A percentile compares a stretch with the other conserved stretches of the same genome.
Conservation (phyloP, 495 filamentous ascomycete genomes). For the Chaetomium cochliodes region DNA sequence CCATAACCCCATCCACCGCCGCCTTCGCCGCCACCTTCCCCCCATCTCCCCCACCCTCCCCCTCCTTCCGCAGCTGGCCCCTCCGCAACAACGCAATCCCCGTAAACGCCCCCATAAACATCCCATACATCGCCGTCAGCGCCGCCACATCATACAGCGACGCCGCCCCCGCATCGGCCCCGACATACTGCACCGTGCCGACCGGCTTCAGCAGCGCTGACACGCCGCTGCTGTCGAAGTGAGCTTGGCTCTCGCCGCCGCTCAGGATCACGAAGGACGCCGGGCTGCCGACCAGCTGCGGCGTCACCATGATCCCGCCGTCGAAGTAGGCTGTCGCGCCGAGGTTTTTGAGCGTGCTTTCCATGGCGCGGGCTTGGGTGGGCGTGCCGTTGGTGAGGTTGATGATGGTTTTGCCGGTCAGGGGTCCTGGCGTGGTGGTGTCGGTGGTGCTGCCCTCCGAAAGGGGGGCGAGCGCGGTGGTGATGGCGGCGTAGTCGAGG, state of each 20-base stretch:
- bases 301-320: constrained; percentile 28
- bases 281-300: constrained; percentile 25
- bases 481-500: constrained; percentile 22
- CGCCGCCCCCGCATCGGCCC: constrained; percentile 17
- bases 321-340: constrained; percentile 19
- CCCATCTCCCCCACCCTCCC: background rate
- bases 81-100: constrained; percentile 20
- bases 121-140: constrained; percentile 25
- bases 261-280: constrained; percentile 13
- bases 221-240: background rate
- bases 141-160: constrained; percentile 20
- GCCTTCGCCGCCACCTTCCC: background rate
- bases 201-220: constrained; percentile 8
- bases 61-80: background rate
- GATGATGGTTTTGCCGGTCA: constrained; percentile 24
- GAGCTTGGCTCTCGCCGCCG: constrained; percentile 15
- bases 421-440: constrained; percentile 12
- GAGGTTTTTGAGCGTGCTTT: background rate
- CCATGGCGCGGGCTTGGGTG: constrained; percentile 15
- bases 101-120: constrained; percentile 24
- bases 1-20: constrained; percentile 7
- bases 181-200: constrained; percentile 11
- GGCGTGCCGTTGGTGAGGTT: constrained; percentile 31
- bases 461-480: background rate
- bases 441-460: too few relatives aligned